Evolutionary conservation across 768 basidiomycete species (phyloP).

Genomic region (Stropharia rugosoannulata): DNA sequence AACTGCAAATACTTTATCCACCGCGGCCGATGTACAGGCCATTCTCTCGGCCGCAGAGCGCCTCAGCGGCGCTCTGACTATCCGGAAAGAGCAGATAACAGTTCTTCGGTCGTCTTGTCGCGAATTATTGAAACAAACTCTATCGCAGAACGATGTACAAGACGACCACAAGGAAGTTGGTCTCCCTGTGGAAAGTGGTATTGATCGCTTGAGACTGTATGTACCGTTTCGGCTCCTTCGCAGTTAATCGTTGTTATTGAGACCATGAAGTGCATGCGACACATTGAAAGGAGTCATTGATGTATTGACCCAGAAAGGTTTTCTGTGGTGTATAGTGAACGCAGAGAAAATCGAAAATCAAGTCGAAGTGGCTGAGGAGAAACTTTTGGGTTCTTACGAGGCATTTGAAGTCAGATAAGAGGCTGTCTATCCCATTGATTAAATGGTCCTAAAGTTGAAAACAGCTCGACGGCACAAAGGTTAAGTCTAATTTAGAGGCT

Average conservation of each 20-base stretch:
- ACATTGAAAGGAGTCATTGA: not conserved
- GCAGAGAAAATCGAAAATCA: conserved; percentile 1
- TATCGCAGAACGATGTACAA: not conserved
- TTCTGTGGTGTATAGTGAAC: not conserved
- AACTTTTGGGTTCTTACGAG: not conserved
- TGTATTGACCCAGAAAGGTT: not conserved
- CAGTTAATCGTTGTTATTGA: not conserved
- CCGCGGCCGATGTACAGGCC: not conserved
- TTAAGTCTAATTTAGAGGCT: not conserved
- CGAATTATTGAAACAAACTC: not conserved
- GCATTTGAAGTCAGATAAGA: not conserved
- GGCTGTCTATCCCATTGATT: not conserved
- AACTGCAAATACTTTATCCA: not conserved
- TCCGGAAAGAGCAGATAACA: not conserved
- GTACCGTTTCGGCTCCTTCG: not conserved
- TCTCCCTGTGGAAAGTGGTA: not conserved
- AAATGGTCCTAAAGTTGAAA: not conserved
- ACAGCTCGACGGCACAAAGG: not conserved
- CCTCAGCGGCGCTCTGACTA: not conserved
- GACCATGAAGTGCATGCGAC: not conserved
- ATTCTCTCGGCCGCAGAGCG: not conserved
- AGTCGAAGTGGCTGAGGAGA: not conserved
- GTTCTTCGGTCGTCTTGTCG: not conserved
- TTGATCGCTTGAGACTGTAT: not conserved
- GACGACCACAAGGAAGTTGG: not conserved